phyloP scores from a whole-genome alignment of 1,139 yeast species.

The Hanseniaspora sp. region DNA sequence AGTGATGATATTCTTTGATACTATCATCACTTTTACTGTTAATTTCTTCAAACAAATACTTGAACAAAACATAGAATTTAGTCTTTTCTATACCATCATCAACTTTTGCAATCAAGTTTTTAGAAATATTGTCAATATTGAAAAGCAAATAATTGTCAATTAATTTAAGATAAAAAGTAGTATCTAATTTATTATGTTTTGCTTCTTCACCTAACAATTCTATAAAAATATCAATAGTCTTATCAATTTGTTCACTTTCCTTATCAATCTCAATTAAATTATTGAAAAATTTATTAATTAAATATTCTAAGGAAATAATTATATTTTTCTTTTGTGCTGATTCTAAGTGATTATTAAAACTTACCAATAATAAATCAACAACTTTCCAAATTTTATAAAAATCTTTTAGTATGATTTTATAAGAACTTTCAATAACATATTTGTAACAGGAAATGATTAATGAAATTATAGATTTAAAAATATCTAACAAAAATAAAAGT shows the following conservation, averaged over 20 bases:
- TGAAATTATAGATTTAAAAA: slow-evolving; percentile 10
- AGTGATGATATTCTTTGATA: neutral
- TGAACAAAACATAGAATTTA: neutral
- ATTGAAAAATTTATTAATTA: slow-evolving; percentile 8
- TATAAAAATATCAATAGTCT: neutral
- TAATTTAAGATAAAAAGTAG: neutral
- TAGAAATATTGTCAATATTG: slow-evolving; percentile 2
- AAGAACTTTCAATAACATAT: neutral
- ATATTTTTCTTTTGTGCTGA: slow-evolving; percentile 2
- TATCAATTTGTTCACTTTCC: neutral
- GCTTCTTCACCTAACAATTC: neutral
- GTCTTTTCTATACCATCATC: neutral
- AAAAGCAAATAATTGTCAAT: slow-evolving; percentile 11
- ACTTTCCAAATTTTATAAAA: slow-evolving; percentile 8
- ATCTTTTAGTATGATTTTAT: neutral
- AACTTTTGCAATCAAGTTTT: neutral
- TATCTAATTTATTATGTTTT: neutral
- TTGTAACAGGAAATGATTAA: slow-evolving; percentile 1
- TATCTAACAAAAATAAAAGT: neutral
- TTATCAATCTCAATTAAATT: slow-evolving; percentile 2
- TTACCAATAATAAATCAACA: neutral
- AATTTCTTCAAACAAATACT: neutral
- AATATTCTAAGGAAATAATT: slow-evolving; percentile 9
- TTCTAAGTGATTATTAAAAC: neutral
- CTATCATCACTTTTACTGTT: neutral